Evolutionary conservation across 208 protist genomes (phyloP), one percentile per base, ranked within the genome.

Genomic region (Phytomonas francai): DNA sequence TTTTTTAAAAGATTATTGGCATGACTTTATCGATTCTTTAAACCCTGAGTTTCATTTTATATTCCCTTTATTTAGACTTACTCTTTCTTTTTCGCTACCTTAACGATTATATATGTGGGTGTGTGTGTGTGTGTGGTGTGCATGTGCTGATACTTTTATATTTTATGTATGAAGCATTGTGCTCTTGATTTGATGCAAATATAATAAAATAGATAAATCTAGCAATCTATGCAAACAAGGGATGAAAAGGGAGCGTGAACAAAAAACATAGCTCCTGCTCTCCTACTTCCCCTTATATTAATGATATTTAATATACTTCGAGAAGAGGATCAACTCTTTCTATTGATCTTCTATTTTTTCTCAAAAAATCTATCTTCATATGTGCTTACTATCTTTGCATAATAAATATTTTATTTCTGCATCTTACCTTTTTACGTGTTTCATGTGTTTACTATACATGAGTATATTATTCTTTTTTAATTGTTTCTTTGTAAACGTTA

Each of bases 21-120:
- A 36, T 36, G 3, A 62, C 16, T 63, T 68, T 68, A 57, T 30
- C 11, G 36, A 71, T 63, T 59, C 51, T 65, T 59, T 12, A 57
- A 29, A 60, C 25, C 25, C 25, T 71, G 11, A 42, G 2, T 63
- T 36, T 65, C 30, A 31, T 56, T 36, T 30, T 65, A 36, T 71
- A 33, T 64, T 33, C 63, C 67, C 32, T 70, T 54, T 68, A 56
- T 8, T 58, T 72, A 61, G 33, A n/a, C 3, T 19, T 49, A 12
- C 14, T 22, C 39, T 22, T 49, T 22, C 9, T 72, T 25, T 29
- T 11, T 56, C 1, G 54, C 19, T 32, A 16, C 65, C 6, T 7
- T 31, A 14, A 14, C 45, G 19, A 7, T 7, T 66, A 39, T 65
- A 33, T n/a, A 45, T 63, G 39, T 70, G 36, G 51, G 31, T 58